A percentile compares a stretch with the other conserved stretches of the same genome.
These are phyloP conservation scores for Globisporangium carolinianum DNA, from an alignment of 352 stramenopile species.

Conservation along the genomic window DNA sequence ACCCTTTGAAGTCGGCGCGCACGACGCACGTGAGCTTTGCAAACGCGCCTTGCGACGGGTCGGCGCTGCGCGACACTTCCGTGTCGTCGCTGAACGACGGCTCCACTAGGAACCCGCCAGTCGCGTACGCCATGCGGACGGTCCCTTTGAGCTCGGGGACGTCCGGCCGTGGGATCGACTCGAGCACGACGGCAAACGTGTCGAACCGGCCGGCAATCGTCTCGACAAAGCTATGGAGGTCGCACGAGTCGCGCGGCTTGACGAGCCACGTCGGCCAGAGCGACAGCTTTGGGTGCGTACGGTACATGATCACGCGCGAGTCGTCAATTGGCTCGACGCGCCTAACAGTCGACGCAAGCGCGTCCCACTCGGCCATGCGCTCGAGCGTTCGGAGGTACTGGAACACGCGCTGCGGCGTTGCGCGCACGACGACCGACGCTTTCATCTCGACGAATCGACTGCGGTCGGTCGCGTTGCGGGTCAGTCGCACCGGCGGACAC, in stretches of 20 bases:
- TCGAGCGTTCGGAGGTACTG: constrained; percentile 47
- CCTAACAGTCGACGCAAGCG: constrained; percentile 25
- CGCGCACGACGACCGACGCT: constrained; percentile 37
- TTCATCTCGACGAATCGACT: constrained; percentile 76
- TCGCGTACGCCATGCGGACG: constrained; percentile 68
- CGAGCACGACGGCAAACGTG: constrained; percentile 61
- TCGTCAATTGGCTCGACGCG: constrained; percentile 68
- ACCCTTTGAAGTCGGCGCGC: constrained; percentile 50
- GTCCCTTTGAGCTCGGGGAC: constrained; percentile 62
- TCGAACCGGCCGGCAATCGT: constrained; percentile 42
- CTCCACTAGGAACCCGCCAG: constrained; percentile 64
- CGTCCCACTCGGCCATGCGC: constrained; percentile 29
- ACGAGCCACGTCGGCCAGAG: constrained; percentile 77
- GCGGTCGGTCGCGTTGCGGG: constrained; percentile 13
- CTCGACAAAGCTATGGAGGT: constrained; percentile 73
- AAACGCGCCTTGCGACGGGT: constrained; percentile 11
- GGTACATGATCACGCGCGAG: constrained; percentile 53
- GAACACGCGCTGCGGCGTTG: constrained; percentile 43
- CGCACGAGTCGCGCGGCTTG: constrained; percentile 72
- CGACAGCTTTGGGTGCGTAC: constrained; percentile 59
- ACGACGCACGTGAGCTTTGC: constrained; percentile 49
- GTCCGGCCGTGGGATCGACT: constrained; percentile 58
- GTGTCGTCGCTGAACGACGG: constrained; percentile 23
- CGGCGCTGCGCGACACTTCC: constrained; percentile 7
- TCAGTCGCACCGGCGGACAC: not conserved